Evolutionary conservation across 768 basidiomycete genomes (phyloP), one percentile per base, ranked within the genome.

Genomic region (Naematelia aurantialba): DNA sequence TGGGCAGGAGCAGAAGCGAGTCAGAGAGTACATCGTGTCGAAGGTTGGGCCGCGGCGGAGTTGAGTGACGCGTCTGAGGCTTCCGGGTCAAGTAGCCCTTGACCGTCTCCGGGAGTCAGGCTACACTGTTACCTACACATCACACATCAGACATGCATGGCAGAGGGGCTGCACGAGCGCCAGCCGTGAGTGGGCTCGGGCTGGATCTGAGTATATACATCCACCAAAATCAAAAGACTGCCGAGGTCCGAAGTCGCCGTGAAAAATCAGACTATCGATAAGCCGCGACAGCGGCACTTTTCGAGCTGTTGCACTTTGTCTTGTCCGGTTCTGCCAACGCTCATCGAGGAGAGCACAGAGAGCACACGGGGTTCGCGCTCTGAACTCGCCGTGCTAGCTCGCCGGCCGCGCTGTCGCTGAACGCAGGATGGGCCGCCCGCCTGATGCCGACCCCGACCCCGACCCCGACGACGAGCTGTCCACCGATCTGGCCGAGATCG

Each of bases 1-100:
- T n/a, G 89, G 88, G 13, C 78, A 82, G 58, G 93, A 96, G 78
- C 92, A 96, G 80, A 87, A 83, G 72, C 82, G 84, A 60, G 91
- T 86, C 22, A 84, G 82, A 63, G 81, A 83, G 59, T 89, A 92
- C 79, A 85, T 96, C 46, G 80, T 66, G 2, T 69, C 67, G 2
- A 68, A 69, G 47, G 72, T 75, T 13, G 76, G 76, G 13, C 70
- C 74, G 48, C 55, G 67, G 34, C 34, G 34, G 34, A 17, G 17
- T 17, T 39, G 17, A 39, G 34, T 17, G 34, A n/a, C 34, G 34
- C 34, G 34, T 39, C 34, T 8, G 8, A n/a, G n/a, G n/a, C n/a
- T n/a, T n/a, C n/a, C n/a, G n/a, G n/a, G n/a, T n/a, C n/a, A n/a
- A n/a, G n/a, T n/a, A n/a, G n/a, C n/a, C n/a, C n/a, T n/a, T n/a